Conservation (phyloP, 345 rosid genomes). For the Dimocarpus longan region DNA sequence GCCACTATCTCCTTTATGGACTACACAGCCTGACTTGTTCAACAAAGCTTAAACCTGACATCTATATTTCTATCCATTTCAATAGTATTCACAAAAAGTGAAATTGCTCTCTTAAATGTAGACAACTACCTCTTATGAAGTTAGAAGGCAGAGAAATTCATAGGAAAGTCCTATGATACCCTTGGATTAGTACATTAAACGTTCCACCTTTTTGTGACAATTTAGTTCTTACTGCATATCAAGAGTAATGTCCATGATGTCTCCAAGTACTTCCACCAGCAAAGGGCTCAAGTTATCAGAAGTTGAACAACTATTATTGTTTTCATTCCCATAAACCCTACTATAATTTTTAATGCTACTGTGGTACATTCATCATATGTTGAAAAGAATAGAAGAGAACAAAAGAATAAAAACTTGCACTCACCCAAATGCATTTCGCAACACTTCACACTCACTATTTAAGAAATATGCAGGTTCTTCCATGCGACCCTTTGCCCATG, state of each 20-base stretch:
- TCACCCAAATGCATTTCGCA: conserved; percentile 80
- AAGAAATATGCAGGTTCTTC: conserved; percentile 80
- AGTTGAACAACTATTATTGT: background rate
- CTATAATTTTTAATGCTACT: conserved; percentile 1
- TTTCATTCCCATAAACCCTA: background rate
- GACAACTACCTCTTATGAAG: background rate
- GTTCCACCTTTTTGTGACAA: background rate
- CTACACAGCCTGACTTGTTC: background rate
- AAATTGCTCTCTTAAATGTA: background rate
- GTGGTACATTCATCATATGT: conserved; percentile 3
- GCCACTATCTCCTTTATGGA: background rate
- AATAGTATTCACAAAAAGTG: background rate
- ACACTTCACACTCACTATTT: conserved; percentile 71
- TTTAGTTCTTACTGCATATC: background rate
- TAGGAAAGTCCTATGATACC: background rate
- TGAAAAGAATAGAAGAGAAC: conserved; percentile 4
- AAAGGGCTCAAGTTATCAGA: conserved; percentile 6
- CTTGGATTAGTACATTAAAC: background rate
- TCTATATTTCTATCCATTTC: background rate
- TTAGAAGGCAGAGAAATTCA: conserved; percentile 12
- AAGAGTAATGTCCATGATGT: background rate
- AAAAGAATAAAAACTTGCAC: conserved; percentile 23
- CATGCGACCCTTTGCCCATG: conserved; percentile 73
- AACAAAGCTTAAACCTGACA: conserved; percentile 13
- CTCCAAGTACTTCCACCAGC: background rate